These are phyloP conservation scores for Hysterangium stoloniferum DNA, from an alignment of 768 basidiomycete species.

Conservation along the genomic window DNA sequence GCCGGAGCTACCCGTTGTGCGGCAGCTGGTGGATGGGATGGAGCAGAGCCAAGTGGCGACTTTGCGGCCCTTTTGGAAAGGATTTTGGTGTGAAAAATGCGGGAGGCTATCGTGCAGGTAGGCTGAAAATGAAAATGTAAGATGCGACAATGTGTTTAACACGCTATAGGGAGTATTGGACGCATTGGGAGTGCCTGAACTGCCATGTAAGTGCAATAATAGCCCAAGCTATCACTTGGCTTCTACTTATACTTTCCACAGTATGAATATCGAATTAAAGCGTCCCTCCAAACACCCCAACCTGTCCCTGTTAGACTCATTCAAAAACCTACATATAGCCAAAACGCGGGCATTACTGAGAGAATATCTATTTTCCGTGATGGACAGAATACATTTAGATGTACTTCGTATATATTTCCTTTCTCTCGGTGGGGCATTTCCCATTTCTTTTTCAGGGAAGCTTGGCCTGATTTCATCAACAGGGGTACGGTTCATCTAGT, in stretches of 20 bases:
- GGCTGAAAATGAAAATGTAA: constrained; percentile 13
- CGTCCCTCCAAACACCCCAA: too few species aligned
- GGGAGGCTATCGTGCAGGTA: constrained; percentile 72
- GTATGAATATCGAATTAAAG: too few species aligned
- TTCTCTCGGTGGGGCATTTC: not conserved
- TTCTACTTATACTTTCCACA: too few species aligned
- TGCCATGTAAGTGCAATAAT: constrained; percentile 43
- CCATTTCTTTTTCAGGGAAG: not conserved
- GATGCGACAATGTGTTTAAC: not conserved
- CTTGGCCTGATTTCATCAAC: not conserved
- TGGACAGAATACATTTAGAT: not conserved
- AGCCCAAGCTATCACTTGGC: too few species aligned
- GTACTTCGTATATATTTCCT: not conserved
- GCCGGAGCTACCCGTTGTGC: not conserved
- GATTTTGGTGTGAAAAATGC: constrained; percentile 61
- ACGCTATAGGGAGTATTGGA: constrained; percentile 59
- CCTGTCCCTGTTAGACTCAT: not conserved
- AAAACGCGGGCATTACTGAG: not conserved
- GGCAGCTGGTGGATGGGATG: not conserved
- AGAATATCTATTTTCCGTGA: not conserved
- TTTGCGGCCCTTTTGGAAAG: constrained; percentile 25
- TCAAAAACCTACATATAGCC: not conserved
- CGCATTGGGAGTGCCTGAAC: constrained; percentile 58
- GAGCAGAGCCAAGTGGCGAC: constrained; percentile 2
- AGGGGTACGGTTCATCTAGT: constrained; percentile 22